Conservation (phyloP, 1,139 yeast species). For the Suhomyces bolitotheri region DNA sequence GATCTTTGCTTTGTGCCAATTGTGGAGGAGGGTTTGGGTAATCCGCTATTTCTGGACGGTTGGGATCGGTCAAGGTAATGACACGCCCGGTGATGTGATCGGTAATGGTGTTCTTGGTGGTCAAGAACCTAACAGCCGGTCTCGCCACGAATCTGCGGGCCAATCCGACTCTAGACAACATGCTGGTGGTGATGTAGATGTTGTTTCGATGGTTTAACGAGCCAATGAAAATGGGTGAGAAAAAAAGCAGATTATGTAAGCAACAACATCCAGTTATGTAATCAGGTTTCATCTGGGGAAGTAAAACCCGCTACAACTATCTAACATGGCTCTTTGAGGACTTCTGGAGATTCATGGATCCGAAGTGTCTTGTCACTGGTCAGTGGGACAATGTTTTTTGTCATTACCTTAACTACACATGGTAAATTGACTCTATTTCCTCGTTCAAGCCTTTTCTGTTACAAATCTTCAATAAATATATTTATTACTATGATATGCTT, state of each 20-base stretch:
- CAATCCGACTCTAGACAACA: slow-evolving; percentile 34
- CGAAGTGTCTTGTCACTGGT: no score
- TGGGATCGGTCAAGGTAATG: slow-evolving; percentile 46
- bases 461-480: slow-evolving; percentile 2
- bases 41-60: slow-evolving; percentile 47
- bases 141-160: slow-evolving; percentile 18
- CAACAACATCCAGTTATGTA: neutral
- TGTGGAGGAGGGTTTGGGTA: slow-evolving; percentile 44
- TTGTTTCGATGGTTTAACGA: slow-evolving; percentile 12
- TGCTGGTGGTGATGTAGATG: slow-evolving; percentile 9
- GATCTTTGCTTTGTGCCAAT: slow-evolving; percentile 66
- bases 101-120: slow-evolving; percentile 41
- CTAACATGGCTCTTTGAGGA: no score
- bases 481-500: slow-evolving; percentile 7
- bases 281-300: neutral
- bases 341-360: no score
- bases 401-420: no score
- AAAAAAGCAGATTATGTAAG: slow-evolving; percentile 9
- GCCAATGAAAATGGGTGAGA: slow-evolving; percentile 25
- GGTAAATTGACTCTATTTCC: no score
- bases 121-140: slow-evolving; percentile 27
- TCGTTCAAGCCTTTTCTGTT: no score
- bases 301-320: no score
- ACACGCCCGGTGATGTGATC: slow-evolving; percentile 45
- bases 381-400: no score